Conservation (phyloP, 2,329 filamentous ascomycete species). For the Graphilbum ipis-grandicollis region DNA sequence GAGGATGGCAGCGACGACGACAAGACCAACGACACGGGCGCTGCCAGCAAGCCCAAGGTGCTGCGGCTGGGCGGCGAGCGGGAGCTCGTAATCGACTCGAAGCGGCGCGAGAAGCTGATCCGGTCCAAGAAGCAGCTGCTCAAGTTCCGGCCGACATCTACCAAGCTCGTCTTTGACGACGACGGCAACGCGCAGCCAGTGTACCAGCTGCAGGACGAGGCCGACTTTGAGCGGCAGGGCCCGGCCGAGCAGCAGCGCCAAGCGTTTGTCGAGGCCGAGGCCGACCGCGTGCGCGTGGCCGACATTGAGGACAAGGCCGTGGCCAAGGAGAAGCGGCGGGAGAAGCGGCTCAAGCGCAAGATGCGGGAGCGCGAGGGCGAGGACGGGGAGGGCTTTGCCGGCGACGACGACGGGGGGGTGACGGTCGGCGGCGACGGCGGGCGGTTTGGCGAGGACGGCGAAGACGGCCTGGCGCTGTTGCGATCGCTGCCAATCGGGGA, state of each 20-base stretch:
- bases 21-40: constrained; percentile 6
- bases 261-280: constrained; percentile 63
- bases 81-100: constrained; percentile 75
- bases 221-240: constrained; percentile 59
- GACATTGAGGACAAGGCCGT: constrained; percentile 72
- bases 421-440: constrained; percentile 14
- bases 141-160: constrained; percentile 75
- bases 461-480: constrained; percentile 40
- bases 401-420: constrained; percentile 28
- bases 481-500: constrained; percentile 35
- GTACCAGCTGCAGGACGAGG: constrained; percentile 79
- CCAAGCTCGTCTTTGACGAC: constrained; percentile 81
- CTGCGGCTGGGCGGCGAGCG: constrained; percentile 47
- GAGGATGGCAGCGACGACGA: constrained; percentile 7
- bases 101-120: constrained; percentile 88
- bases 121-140: constrained; percentile 87
- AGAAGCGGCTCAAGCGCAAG: constrained; percentile 61
- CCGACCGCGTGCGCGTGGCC: constrained; percentile 50
- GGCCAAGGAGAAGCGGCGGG: constrained; percentile 59
- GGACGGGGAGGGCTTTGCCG: constrained; percentile 7
- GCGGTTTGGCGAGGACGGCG: constrained; percentile 21
- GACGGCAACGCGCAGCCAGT: constrained; percentile 71
- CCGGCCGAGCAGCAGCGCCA: constrained; percentile 58
- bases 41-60: constrained; percentile 29
- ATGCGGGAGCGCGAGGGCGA: constrained; percentile 36